Evolutionary conservation across 495 filamentous ascomycete species (phyloP), one percentile per base, ranked within the genome.

Genomic region (Xylaria longipes): DNA sequence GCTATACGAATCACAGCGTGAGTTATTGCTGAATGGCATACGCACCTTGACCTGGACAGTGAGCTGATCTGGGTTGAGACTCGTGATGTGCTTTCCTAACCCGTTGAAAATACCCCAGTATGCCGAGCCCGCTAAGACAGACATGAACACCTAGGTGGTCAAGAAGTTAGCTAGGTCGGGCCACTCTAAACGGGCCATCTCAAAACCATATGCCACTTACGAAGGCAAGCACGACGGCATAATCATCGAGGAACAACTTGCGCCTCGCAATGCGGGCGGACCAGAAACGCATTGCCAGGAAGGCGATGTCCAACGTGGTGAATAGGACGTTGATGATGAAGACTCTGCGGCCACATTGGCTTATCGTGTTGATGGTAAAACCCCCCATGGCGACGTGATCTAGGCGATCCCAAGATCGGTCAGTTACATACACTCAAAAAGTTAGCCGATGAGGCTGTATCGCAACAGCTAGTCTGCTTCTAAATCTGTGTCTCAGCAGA

Each of bases 61-160:
- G 66, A 54, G 27, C n/a, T 63, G 31, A 3, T 4, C 35, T 9
- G 12, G 31, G 5, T 25, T 63, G 11, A 72, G 56, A 8, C 46
- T 31, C 12, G 8, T 54, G 37, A 69, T 72, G 17, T 64, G 65
- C 22, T 69, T 43, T 43, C 71, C 71, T 17, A 72, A 14, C 2
- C 71, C 71, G 33, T 72, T 68, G 56, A 63, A 50, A n/a, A 58
- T 41, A 31, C 43, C 71, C 71, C 71, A 72, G 52, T 54, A 48
- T 15, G 41, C 37, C 35, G 56, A 7, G 41, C 54, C 56, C n/a
- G 29, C 14, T 20, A 69, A 27, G 41, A 48, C 39, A 15, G 4
- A 25, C 27, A 31, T 31, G 27, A 56, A 31, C 12, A 17, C 4
- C 52, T 56, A 2, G 11, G 27, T 14, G 5, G 52, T 7, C 14